phyloP scores from a whole-genome alignment of 345 rosid species.

The Aegle marmelos region DNA sequence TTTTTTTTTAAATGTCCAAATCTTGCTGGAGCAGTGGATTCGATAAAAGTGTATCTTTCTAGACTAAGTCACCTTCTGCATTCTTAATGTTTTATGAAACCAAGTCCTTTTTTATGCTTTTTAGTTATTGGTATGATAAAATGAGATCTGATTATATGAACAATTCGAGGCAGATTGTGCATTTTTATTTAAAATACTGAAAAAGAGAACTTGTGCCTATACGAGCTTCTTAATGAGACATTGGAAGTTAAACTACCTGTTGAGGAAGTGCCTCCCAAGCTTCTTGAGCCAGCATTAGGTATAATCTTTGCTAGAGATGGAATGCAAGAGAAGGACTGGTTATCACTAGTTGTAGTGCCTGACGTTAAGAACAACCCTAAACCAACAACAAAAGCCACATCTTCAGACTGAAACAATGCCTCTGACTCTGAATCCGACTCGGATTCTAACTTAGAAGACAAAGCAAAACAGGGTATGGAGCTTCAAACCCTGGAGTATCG shows the following conservation, averaged over 20 bases:
- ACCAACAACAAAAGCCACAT: too few species aligned
- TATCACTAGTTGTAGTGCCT: conserved; percentile 96
- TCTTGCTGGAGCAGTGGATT: not conserved
- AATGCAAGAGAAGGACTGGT: conserved; percentile 98
- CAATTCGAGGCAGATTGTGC: not conserved
- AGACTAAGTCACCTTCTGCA: not conserved
- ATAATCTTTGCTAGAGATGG: conserved; percentile 99
- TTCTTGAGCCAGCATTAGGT: conserved; percentile 96
- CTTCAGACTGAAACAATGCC: too few species aligned
- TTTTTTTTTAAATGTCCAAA: not conserved
- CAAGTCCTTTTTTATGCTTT: not conserved
- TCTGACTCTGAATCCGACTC: too few species aligned
- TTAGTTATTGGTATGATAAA: not conserved
- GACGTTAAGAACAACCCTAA: too few species aligned
- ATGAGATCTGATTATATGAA: not conserved
- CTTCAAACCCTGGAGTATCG: too few species aligned
- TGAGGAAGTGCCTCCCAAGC: conserved; percentile 99
- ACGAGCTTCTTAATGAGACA: conserved; percentile 91
- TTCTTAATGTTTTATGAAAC: not conserved
- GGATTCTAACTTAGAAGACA: too few species aligned
- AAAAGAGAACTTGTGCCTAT: conserved; percentile 93
- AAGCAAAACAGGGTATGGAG: too few species aligned
- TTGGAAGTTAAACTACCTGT: conserved; percentile 99
- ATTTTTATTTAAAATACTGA: conserved; percentile 29
- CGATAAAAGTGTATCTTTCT: not conserved